Base-by-base conservation (phyloP, 73 alveolate species). In the Paramecium bursaria region DNA sequence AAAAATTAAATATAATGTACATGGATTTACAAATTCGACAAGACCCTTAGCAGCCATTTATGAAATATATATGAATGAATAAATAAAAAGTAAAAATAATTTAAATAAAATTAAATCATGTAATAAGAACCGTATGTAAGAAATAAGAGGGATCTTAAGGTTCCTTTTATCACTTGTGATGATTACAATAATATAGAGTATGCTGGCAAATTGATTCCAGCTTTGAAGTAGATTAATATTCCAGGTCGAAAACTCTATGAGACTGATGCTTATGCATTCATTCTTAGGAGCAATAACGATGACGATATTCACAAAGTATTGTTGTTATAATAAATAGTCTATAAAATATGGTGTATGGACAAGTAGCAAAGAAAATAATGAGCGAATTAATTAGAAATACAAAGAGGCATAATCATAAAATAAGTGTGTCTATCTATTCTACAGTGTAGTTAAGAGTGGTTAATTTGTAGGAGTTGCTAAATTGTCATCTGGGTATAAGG, bases 331-430 rank as follows among this genome's bases (percentile, higher is more conserved):
- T 33, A 51, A 21, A 10, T 22, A 79, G 89, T 61, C 89, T 35
- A 79, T 79, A 14, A 79, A 79, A 55, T 79, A 79, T 79, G 85
- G 89, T 21, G 54, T 79, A 35, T 79, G 89, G 89, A 79, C 89
- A 53, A 53, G 85, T 35, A 73, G 75, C 13, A 61, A 61, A 14
- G 89, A 73, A 44, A 79, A 79, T 25, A 79, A 79, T 27, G 85
- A 39, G 53, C 51, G 54, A 11, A 23, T 79, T 57, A 79, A 79
- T 22, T 73, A 80, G 22, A 73, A 61, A 7, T 79, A 50, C 47
- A 26, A 48, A 46, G 76, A 79, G 47, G 82, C 85, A 11, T 22
- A 79, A 42, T 23, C 31, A n/a, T 14, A 17, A 5, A 73, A 50
- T 15, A 49, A 53, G 51, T 50, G 46, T 17, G 74, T 79, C 73